Percentiles rank a stretch among this genome's conserved stretches.
These are phyloP conservation scores for Cyberlindnera lachancei DNA, from an alignment of 805 yeast genomes.

Conservation along the genomic window DNA sequence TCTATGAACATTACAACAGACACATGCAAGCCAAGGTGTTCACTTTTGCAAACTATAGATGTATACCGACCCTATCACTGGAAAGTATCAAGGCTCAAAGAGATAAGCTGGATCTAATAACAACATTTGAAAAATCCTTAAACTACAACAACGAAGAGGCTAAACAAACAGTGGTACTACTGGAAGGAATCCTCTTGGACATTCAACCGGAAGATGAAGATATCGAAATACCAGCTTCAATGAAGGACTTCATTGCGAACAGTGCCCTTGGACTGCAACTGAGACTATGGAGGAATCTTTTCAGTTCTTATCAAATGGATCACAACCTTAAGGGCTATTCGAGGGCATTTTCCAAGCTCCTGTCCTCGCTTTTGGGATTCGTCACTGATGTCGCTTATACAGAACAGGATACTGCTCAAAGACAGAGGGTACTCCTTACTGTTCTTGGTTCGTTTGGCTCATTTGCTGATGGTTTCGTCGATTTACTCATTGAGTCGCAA, in stretches of 20 bases:
- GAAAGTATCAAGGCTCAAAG: slow-evolving; percentile 50
- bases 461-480: slow-evolving; percentile 33
- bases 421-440: slow-evolving; percentile 38
- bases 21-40: slow-evolving; percentile 21
- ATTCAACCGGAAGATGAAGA: slow-evolving; percentile 11
- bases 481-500: slow-evolving; percentile 17
- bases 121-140: slow-evolving; percentile 43
- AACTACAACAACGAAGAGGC: slow-evolving; percentile 16
- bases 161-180: slow-evolving; percentile 25
- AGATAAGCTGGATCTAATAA: slow-evolving; percentile 64
- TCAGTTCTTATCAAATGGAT: slow-evolving; percentile 41
- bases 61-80: slow-evolving; percentile 48
- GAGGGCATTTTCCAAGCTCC: slow-evolving; percentile 43
- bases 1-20: slow-evolving; percentile 15
- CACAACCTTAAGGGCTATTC: slow-evolving; percentile 29
- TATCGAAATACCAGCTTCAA: slow-evolving; percentile 36
- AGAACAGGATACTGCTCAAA: slow-evolving; percentile 21
- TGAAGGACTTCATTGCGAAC: slow-evolving; percentile 49
- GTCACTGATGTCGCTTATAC: slow-evolving; percentile 19
- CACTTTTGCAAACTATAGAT: slow-evolving; percentile 47
- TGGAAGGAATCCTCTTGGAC: slow-evolving; percentile 38
- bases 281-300: slow-evolving; percentile 68
- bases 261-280: slow-evolving; percentile 63
- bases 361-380: slow-evolving; percentile 35
- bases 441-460: slow-evolving; percentile 48